Evolutionary conservation across 2,329 filamentous ascomycete species (phyloP), one percentile per base, ranked within the genome.

Genomic region (Ascochyta pisi): DNA sequence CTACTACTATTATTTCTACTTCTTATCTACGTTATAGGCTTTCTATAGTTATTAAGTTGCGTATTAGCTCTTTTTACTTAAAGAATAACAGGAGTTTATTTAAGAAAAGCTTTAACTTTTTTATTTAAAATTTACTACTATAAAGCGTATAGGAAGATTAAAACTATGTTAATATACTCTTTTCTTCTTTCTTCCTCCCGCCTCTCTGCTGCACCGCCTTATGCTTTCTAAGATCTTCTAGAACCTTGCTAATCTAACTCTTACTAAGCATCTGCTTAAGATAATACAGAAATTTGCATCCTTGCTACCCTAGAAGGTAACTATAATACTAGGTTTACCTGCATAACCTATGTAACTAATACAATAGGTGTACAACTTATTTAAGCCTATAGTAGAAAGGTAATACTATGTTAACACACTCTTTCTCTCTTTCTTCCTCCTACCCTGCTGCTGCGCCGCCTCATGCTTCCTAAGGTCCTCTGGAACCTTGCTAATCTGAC

Each of bases 301-400:
- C 78, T 98, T 95, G 66, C 86, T 89, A 56, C 92, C 94, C 70
- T 98, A 77, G 82, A 99, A 99, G 0, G 95, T 99, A 61, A 99
- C 95, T 2, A 95, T 91, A 47, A 96, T 88, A 88, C 95, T 95
- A 66, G 86, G 93, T 85, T 98, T 98, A 60, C 95, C 95, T 2
- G 95, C 95, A 87, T 95, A 90, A 83, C 95, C 95, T 1, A 95
- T 99, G 80, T 95, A 89, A 76, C 95, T 95, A 70, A 99, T 90
- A 80, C 95, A 89, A 82, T 99, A 95, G 2, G 94, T 98, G 76
- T 99, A 99, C 71, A 86, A 89, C 79, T 99, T 19, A 19, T 19
- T 19, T 2, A 19, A 19, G 19, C 19, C 19, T 19, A 2, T 2
- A 19, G 19, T 19, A 19, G 19, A 12, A 33, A 9, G 29, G 16